Conservation (phyloP, 2,329 filamentous ascomycete species). For the Trichothecium roseum region DNA sequence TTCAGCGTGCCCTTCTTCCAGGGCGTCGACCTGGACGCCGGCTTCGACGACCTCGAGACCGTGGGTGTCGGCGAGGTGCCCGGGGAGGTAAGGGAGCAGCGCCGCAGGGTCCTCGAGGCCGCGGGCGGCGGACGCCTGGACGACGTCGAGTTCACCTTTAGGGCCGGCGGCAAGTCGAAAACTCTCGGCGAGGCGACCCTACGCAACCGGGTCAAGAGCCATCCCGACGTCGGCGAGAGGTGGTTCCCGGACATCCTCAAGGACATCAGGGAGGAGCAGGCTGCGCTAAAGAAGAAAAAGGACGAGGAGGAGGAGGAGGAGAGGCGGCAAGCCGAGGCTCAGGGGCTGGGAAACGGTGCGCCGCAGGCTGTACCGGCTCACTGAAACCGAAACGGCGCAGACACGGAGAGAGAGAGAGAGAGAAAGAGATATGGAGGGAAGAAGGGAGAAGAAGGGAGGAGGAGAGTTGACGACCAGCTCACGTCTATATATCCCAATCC, state of each 20-base stretch:
- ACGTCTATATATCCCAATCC: too few species aligned
- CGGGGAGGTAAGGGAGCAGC: slow-evolving; percentile 49
- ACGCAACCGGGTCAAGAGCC: slow-evolving; percentile 75
- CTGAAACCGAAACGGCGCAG: too few species aligned
- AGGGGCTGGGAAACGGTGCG: too few species aligned
- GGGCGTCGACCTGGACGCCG: slow-evolving; percentile 68
- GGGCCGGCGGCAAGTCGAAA: slow-evolving; percentile 53
- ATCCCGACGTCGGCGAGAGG: slow-evolving; percentile 74
- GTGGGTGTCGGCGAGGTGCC: slow-evolving; percentile 50
- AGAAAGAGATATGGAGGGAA: too few species aligned
- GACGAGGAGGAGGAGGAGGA: too few species aligned
- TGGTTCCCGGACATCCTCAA: slow-evolving; percentile 61
- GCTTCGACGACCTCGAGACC: slow-evolving; percentile 64
- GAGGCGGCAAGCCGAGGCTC: too few species aligned
- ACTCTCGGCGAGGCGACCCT: slow-evolving; percentile 75
- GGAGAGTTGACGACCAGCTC: too few species aligned
- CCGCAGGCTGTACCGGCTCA: too few species aligned
- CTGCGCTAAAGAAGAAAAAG: background rate
- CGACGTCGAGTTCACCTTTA: slow-evolving; percentile 82
- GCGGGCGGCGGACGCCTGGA: slow-evolving; percentile 48
- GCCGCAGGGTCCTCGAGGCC: slow-evolving; percentile 44
- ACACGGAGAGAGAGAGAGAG: too few species aligned
- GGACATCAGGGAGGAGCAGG: slow-evolving; percentile 48
- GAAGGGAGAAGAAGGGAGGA: too few species aligned
- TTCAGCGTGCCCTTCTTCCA: slow-evolving; percentile 85